phyloP scores from a whole-genome alignment of 2,329 filamentous ascomycete species.

The Colletotrichum spaethianum region DNA sequence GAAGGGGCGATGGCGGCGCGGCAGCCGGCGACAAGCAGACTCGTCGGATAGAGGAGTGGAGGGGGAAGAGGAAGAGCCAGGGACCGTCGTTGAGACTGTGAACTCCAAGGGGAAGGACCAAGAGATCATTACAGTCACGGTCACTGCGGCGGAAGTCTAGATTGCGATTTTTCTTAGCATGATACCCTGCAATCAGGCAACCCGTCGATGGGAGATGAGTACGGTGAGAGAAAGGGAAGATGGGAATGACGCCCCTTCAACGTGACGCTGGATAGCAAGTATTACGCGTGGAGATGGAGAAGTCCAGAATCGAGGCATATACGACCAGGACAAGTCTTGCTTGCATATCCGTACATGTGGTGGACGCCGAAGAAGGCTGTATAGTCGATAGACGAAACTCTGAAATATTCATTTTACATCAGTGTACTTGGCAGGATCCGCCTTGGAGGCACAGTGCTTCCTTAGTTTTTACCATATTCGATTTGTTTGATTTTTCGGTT shows the following conservation, averaged over 20 bases:
- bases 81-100: slow-evolving; percentile 26
- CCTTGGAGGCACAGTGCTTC: neutral
- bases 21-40: slow-evolving; percentile 10
- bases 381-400: slow-evolving; percentile 10
- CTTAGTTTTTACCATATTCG: slow-evolving; percentile 13
- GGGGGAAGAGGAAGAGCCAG: slow-evolving; percentile 16
- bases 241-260: slow-evolving; percentile 41
- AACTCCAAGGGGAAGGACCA: slow-evolving; percentile 12
- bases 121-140: slow-evolving; percentile 37
- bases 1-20: slow-evolving; percentile 43
- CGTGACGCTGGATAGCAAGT: slow-evolving; percentile 39
- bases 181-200: slow-evolving; percentile 38
- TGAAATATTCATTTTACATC: neutral
- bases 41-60: slow-evolving; percentile 20
- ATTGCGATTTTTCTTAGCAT: slow-evolving; percentile 37
- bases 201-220: neutral
- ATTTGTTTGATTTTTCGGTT: slow-evolving; percentile 5
- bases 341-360: neutral
- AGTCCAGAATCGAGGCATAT: slow-evolving; percentile 5
- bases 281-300: slow-evolving; percentile 5
- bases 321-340: neutral
- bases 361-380: neutral
- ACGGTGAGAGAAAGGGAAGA: neutral
- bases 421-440: slow-evolving; percentile 9
- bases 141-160: slow-evolving; percentile 33